phyloP scores from a whole-genome alignment of 768 basidiomycete genomes.

The Pulveroboletus sp. region DNA sequence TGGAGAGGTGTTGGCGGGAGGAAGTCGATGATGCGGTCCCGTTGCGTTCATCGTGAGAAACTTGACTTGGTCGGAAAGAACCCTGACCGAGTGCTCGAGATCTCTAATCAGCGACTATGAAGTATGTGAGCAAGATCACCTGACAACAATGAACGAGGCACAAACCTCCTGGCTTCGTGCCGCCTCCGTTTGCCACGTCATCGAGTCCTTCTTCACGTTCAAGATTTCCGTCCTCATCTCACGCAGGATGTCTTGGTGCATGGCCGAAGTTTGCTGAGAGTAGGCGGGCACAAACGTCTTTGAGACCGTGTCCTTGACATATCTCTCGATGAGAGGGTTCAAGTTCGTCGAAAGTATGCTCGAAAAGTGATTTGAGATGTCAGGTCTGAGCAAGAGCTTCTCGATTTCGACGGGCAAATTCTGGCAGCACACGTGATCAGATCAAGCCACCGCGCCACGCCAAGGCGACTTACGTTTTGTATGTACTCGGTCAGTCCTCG shows the following conservation, averaged over 20 bases:
- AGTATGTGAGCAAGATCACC: constrained; percentile 7
- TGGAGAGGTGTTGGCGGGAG: constrained; percentile 32
- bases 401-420: constrained; percentile 76
- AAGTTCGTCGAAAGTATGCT: constrained; percentile 67
- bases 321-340: constrained; percentile 73
- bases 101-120: constrained; percentile 69
- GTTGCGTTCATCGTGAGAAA: constrained; percentile 61
- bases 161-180: constrained; percentile 75
- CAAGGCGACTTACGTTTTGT: constrained; percentile 51
- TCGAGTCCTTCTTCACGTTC: constrained; percentile 73
- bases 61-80: constrained; percentile 79
- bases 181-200: constrained; percentile 76
- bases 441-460: background rate
- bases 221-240: constrained; percentile 75
- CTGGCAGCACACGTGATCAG: constrained; percentile 35
- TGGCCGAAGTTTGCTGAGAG: constrained; percentile 63
- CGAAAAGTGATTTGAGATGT: constrained; percentile 73
- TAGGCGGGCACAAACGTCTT: constrained; percentile 75
- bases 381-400: constrained; percentile 69
- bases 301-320: constrained; percentile 74
- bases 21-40: constrained; percentile 34
- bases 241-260: constrained; percentile 77
- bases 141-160: background rate
- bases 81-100: constrained; percentile 71
- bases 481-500: constrained; percentile 69